These are phyloP conservation scores for Begonia fuchsioides DNA, from an alignment of 306 rosid genomes.

Conservation along the genomic window DNA sequence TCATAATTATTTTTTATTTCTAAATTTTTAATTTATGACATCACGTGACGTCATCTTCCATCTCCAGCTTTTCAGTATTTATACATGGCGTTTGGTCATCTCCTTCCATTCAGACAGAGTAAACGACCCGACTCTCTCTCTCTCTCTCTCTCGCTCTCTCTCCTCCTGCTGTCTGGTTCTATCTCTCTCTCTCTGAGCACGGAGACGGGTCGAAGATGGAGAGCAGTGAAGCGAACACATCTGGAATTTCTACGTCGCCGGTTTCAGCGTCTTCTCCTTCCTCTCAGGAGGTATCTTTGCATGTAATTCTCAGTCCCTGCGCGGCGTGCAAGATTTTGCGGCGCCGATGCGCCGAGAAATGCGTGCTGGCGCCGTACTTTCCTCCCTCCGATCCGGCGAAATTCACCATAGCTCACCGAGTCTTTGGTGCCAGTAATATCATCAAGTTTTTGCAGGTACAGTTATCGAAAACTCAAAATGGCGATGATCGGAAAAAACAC, in stretches of 20 bases:
- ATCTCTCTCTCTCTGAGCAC: neutral
- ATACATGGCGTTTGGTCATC: neutral
- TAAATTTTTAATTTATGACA: too few species aligned
- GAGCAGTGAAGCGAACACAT: neutral
- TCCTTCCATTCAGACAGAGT: neutral
- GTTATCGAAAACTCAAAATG: too few species aligned
- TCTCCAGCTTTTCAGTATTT: neutral
- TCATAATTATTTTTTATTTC: too few species aligned
- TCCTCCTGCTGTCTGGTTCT: neutral
- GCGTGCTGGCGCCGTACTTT: constrained; percentile 15
- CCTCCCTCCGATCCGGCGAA: constrained; percentile 12
- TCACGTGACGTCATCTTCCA: too few species aligned
- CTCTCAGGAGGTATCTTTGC: neutral
- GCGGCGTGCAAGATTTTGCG: constrained; percentile 14
- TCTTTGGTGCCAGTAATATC: constrained; percentile 15
- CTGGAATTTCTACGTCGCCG: neutral
- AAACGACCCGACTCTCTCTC: too few species aligned
- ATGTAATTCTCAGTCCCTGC: constrained; percentile 6
- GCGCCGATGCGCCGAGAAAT: constrained; percentile 11
- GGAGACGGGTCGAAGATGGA: neutral
- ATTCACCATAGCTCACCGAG: constrained; percentile 14
- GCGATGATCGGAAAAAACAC: too few species aligned
- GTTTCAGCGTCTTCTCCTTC: too few species aligned
- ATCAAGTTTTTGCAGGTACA: constrained; percentile 12
- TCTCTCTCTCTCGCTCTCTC: neutral